phyloP scores from a whole-genome alignment of 306 rosid species.

The Cucurbita pepo region DNA sequence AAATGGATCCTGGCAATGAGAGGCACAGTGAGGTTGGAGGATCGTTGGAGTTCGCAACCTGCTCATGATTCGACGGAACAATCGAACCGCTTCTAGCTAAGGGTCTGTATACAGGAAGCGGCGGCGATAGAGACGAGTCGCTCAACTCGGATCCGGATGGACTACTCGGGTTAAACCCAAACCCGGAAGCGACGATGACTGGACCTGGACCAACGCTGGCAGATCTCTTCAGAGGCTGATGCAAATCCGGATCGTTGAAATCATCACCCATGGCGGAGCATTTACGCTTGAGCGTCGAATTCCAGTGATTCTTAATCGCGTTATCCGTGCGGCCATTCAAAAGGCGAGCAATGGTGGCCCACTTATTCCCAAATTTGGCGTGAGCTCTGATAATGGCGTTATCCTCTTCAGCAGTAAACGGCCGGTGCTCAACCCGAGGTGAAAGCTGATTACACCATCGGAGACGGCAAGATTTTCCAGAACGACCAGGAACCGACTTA shows the following conservation, averaged over 20 bases:
- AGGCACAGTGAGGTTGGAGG: slow-evolving; percentile 55
- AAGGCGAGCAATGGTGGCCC: slow-evolving; percentile 76
- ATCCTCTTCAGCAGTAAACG: slow-evolving; percentile 60
- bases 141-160: slow-evolving; percentile 72
- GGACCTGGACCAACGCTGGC: slow-evolving; percentile 40
- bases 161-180: slow-evolving; percentile 36
- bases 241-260: slow-evolving; percentile 12
- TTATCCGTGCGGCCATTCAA: slow-evolving; percentile 84
- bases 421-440: slow-evolving; percentile 62
- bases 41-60: slow-evolving; percentile 22
- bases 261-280: slow-evolving; percentile 31
- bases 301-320: slow-evolving; percentile 86
- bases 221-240: slow-evolving; percentile 47
- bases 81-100: slow-evolving; percentile 5
- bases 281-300: slow-evolving; percentile 76
- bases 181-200: slow-evolving; percentile 3
- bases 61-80: slow-evolving; percentile 5
- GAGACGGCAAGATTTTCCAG: slow-evolving; percentile 77
- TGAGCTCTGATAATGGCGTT: slow-evolving; percentile 48
- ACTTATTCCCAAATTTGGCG: slow-evolving; percentile 54
- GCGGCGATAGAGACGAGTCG: slow-evolving; percentile 46
- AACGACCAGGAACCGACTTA: slow-evolving; percentile 72
- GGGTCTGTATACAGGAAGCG: slow-evolving; percentile 6
- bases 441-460: slow-evolving; percentile 96
- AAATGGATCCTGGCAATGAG: slow-evolving; percentile 53